Base-by-base conservation (phyloP, 495 filamentous ascomycete genomes). In the Neurospora sp. region DNA sequence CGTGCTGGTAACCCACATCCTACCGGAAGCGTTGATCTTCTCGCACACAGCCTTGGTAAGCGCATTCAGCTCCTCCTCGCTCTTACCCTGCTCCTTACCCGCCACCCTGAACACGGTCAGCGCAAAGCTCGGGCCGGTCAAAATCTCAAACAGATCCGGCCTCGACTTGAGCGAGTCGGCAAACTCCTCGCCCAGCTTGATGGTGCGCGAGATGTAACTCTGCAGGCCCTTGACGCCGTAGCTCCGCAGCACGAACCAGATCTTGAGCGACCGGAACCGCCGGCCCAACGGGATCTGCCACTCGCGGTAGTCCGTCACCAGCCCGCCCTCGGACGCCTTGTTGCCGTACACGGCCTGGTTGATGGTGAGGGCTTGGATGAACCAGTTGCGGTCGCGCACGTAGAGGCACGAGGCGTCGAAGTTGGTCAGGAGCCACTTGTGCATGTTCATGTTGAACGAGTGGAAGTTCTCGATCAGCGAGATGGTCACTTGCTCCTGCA, bases 241-340 rank as follows among this genome's bases (percentile, higher is more conserved):
- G 39, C 87, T 91, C 49, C 96, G 88, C 78, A 99, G 85, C 16
- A 99, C 96, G 79, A 98, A 98, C 96, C 96, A 99, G 78, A 97
- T 92, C 86, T 99, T 99, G 70, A 99, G 83, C 1, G 91, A 88
- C 14, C 96, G 86, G 86, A 99, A 98, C n/a, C 96, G 88, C 8
- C 96, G 87, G 14, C 96, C 96, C 0, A 99, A 77, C 12, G 96
- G 96, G 79, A 99, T 97, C 82, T 96, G 94, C 96, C 96, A 99
- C 86, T 99, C 96, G 35, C 96, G 90, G 83, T 99, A 98, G 79
- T 99, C 96, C 42, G 94, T 97, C 3, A 99, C 96, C 7, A 94
- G 87, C 1, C 95, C 95, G 62, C 87, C 87, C 73, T 94, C 93
- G 0, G 91, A 91, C 81, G 91, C 93, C 3, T 88, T 81, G 82